phyloP scores from a whole-genome alignment of 108 stramenopile species.

The Mayamaea pseudoterrestris region DNA sequence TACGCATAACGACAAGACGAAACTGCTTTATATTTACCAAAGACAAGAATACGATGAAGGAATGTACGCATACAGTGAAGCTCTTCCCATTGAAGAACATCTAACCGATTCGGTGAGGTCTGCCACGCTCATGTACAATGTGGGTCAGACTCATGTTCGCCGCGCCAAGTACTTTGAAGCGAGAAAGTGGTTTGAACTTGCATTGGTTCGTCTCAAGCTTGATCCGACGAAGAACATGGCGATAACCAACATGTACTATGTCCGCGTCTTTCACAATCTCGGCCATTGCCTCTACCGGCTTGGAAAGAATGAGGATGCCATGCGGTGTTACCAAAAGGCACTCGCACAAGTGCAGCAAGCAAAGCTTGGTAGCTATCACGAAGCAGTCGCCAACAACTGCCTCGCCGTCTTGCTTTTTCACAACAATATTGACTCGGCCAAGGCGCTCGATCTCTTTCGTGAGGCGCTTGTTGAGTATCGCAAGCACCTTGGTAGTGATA shows the following conservation, averaged over 20 bases:
- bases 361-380: constrained; percentile 3
- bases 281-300: constrained; percentile 40
- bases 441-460: constrained; percentile 21
- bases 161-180: constrained; percentile 23
- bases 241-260: not conserved
- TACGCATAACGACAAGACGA: too few relatives aligned
- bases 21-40: constrained; percentile 3
- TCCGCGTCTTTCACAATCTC: constrained; percentile 24
- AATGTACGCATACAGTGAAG: constrained; percentile 23
- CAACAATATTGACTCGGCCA: constrained; percentile 12
- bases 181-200: constrained; percentile 24
- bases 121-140: constrained; percentile 42
- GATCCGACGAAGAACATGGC: not conserved
- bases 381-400: constrained; percentile 20
- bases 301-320: constrained; percentile 28
- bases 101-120: constrained; percentile 15
- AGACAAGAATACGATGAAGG: constrained; percentile 41
- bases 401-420: constrained; percentile 31
- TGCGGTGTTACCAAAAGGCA: constrained; percentile 16
- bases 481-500: constrained; percentile 5
- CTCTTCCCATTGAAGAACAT: constrained; percentile 15
- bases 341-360: not conserved
- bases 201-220: constrained; percentile 7
- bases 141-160: constrained; percentile 46
- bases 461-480: constrained; percentile 26